Conservation (phyloP, 768 basidiomycete genomes). For the Boletus tomentosulus region DNA sequence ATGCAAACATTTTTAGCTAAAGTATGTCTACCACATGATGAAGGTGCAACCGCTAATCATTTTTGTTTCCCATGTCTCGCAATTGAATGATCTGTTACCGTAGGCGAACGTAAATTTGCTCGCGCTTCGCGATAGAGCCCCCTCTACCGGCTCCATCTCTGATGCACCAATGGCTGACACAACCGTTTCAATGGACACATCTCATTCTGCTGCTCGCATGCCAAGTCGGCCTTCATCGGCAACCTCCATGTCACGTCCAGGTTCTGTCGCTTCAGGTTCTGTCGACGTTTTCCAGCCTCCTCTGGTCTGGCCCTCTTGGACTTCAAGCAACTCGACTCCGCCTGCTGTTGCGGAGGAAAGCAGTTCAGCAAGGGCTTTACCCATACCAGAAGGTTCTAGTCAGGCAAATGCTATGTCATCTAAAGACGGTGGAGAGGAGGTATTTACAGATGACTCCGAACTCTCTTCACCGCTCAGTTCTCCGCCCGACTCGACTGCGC, state of each 20-base stretch:
- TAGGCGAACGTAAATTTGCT: constrained; percentile 3
- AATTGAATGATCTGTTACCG: neutral
- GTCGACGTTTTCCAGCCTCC: neutral
- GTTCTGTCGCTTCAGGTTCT: neutral
- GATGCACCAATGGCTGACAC: constrained; percentile 2
- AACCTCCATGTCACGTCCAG: too few relatives aligned
- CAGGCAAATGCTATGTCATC: neutral
- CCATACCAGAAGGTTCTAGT: neutral
- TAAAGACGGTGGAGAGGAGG: neutral
- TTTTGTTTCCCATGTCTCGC: neutral
- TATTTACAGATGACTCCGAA: neutral
- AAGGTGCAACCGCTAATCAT: neutral
- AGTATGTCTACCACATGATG: constrained; percentile 13
- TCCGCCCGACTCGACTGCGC: neutral
- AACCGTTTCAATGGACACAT: neutral
- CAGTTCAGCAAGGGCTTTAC: neutral
- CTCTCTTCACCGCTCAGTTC: neutral
- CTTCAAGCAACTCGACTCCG: neutral
- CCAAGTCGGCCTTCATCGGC: too few relatives aligned
- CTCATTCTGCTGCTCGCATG: too few relatives aligned
- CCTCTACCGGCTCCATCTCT: neutral
- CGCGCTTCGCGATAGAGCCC: neutral
- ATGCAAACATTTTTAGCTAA: constrained; percentile 13
- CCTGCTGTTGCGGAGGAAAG: neutral
- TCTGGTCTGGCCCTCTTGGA: neutral